Evolutionary conservation across 768 basidiomycete genomes (phyloP).

Genomic region (Collybia nuda): DNA sequence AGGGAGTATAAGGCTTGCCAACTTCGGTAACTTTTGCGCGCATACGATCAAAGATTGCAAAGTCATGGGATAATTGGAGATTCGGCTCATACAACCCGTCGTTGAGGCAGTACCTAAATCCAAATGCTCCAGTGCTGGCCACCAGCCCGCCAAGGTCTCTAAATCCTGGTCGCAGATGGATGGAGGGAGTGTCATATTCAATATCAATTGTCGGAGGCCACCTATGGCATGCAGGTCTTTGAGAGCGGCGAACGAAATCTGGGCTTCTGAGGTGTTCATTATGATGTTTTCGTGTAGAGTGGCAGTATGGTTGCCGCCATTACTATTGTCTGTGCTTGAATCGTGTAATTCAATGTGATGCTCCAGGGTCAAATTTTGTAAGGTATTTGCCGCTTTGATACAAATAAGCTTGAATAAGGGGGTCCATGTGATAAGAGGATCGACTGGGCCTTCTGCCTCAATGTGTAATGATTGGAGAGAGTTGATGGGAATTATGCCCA

Average conservation of each 20-base stretch:
- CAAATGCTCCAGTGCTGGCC: constrained; percentile 43
- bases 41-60: constrained; percentile 24
- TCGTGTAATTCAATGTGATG: constrained; percentile 39
- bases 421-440: constrained; percentile 29
- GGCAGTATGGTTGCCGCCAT: constrained; percentile 5
- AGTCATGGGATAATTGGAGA: constrained; percentile 21
- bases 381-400: constrained; percentile 22
- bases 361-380: constrained; percentile 40
- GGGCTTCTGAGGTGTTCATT: constrained; percentile 12
- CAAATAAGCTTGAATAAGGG: constrained; percentile 29
- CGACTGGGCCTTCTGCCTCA: constrained; percentile 30
- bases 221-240: constrained; percentile 31
- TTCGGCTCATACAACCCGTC: constrained; percentile 17
- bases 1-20: constrained; percentile 31
- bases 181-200: constrained; percentile 40
- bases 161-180: constrained; percentile 37
- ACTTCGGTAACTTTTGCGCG: constrained; percentile 22
- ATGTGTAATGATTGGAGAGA: constrained; percentile 35
- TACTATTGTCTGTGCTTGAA: constrained; percentile 20
- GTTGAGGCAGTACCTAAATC: constrained; percentile 34
- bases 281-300: background rate
- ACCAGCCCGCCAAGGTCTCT: constrained; percentile 37
- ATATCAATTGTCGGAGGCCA: constrained; percentile 30
- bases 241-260: constrained; percentile 30
- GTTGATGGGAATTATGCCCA: constrained; percentile 29